Base-by-base conservation (phyloP, 495 filamentous ascomycete species). In the Podospora pseudopauciseta region DNA sequence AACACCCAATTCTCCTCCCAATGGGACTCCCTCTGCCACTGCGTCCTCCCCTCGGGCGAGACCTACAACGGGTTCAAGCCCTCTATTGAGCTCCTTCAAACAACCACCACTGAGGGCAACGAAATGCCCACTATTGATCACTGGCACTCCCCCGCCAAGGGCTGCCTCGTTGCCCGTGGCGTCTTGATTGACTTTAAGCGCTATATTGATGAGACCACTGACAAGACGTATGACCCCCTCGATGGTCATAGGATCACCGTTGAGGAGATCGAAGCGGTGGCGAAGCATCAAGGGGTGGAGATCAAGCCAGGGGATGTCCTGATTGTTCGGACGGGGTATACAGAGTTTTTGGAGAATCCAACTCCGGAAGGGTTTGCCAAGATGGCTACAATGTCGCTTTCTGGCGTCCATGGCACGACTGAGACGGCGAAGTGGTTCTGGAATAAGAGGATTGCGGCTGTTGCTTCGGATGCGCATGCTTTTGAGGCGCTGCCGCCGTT, bases 1-100 rank as follows among this genome's bases (percentile, higher is more conserved):
- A 93, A 93, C 76, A 92, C 91, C 0, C 91, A 93, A 73, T 85
- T 86, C 71, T 86, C 86, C 28, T 90, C 88, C 3, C 91, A 94
- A 77, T 93, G 91, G 91, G 91, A 94, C 72, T 88, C 89, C 20
- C 82, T 93, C n/a, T 81, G 88, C 60, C 90, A 92, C 76, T 11
- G 7, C 3, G 53, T 72, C 63, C 67, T 65, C 49, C 55, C 18
- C 1, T 78, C 81, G 2, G 80, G 78, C 15, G 70, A 74, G 23
- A 79, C 84, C 18, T 90, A 90, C 72, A 90, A 90, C 72, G 85
- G 84, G 16, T 68, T 73, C 57, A 23, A 68, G 63, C 77, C 79
- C 23, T 78, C 73, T 18, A 71, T 74, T 34, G 73, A 73, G 13
- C 67, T 73, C 2, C 68, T 80, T 3, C 74, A 65, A 1, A 11